Evolutionary conservation across 2,329 filamentous ascomycete genomes (phyloP), one percentile per base, ranked within the genome.

Genomic region (Phaeoacremonium minimum): DNA sequence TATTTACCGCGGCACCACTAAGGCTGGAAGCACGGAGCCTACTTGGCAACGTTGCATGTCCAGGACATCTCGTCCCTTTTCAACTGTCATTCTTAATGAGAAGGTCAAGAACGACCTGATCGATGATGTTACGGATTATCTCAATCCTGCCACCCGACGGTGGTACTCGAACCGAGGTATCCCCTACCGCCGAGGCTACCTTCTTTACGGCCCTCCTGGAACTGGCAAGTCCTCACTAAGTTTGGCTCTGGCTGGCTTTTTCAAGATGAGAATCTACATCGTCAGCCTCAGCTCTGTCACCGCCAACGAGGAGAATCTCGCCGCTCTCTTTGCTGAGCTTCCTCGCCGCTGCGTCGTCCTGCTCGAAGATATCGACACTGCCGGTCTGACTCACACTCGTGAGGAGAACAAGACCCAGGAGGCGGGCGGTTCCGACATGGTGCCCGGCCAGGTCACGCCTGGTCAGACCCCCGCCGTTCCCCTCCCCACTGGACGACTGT

Each of bases 121-220:
- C 32, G 66, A 70, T 29, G 80, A 84, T 47, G 71, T 81, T 19
- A 66, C 65, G 17, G 77, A 83, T 47, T 84, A 84, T 49, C 69
- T 85, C 22, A 66, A 77, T 43, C 78, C 78, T 0, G 59, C 66
- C 11, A 83, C 80, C 1, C 68, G 75, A 30, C 70, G 80, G n/a
- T 95, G 87, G 87, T 95, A 95, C 54, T 73, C 82, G 1, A 84
- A 87, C 46, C 75, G 87, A 6, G 88, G 88, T 1, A 91, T 95
- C 18, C 88, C 89, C 0, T 94, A 94, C 55, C 77, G 88, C 12
- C 74, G 88, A 5, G 89, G 88, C 0, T 95, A 93, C 51, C 73
- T 95, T 0, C 77, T 95, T 13, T 71, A 90, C 45, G 88, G 88
- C 0, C 86, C 87, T 0, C 86, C 86, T 0, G 86, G 87, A 1